These are phyloP conservation scores for Bretziella fagacearum DNA, from an alignment of 2,329 filamentous ascomycete species.

Conservation along the genomic window DNA sequence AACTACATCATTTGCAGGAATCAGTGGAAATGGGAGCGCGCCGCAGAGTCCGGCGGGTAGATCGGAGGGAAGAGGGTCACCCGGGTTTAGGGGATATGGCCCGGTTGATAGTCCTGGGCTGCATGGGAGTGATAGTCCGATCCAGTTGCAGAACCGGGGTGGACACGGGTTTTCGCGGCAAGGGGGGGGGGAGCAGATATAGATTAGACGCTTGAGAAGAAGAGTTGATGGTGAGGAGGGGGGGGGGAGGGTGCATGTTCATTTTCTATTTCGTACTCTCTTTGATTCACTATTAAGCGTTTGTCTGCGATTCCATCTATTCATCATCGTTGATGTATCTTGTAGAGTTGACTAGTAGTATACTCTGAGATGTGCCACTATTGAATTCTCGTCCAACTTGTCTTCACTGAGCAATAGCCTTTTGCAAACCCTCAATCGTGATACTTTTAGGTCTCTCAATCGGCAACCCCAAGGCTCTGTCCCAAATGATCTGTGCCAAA, in stretches of 20 bases:
- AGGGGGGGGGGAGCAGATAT: no score
- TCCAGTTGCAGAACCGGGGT: conserved; percentile 7
- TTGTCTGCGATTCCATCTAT: not conserved
- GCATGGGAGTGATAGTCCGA: no score
- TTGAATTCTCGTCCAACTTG: not conserved
- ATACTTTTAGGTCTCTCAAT: conserved; percentile 98
- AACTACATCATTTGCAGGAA: not conserved
- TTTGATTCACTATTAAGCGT: not conserved
- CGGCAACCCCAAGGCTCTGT: conserved; percentile 77
- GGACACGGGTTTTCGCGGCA: not conserved
- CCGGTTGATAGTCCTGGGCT: not conserved
- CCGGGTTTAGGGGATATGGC: conserved; percentile 6
- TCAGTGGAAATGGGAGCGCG: not conserved
- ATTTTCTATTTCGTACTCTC: not conserved
- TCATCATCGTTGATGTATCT: no score
- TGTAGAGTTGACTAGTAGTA: no score
- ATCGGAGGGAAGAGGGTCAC: conserved; percentile 6
- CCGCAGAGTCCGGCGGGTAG: not conserved
- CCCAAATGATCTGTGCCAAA: conserved; percentile 89
- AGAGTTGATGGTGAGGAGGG: no score
- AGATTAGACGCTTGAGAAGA: no score
- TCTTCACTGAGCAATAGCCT: conserved; percentile 37
- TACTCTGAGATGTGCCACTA: no score
- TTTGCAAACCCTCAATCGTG: conserved; percentile 67
- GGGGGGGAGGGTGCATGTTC: no score